Evolutionary conservation across 148 eudicot species (phyloP).

Genomic region (Dianthus caryophyllus): DNA sequence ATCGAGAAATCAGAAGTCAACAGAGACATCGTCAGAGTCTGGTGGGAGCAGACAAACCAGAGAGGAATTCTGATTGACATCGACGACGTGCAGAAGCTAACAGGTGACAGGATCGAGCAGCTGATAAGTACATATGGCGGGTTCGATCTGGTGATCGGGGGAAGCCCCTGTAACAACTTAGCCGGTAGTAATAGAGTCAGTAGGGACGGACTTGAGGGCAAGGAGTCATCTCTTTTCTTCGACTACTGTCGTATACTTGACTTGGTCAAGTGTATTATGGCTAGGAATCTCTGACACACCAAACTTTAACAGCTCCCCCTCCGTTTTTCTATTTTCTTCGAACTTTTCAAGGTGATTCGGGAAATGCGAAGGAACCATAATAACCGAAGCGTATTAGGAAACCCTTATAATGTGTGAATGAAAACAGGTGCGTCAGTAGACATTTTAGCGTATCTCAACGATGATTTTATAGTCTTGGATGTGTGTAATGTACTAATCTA

Average conservation of each 20-base stretch:
- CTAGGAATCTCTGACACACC: slow-evolving; percentile 20
- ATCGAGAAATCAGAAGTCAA: slow-evolving; percentile 79
- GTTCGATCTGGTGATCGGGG: slow-evolving; percentile 82
- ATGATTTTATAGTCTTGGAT: too few relatives aligned
- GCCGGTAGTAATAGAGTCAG: slow-evolving; percentile 79
- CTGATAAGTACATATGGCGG: slow-evolving; percentile 44
- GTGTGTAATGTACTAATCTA: too few relatives aligned
- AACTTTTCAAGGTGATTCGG: too few relatives aligned
- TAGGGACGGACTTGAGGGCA: slow-evolving; percentile 88
- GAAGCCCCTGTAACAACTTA: slow-evolving; percentile 89
- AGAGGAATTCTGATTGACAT: slow-evolving; percentile 51
- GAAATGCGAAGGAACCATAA: too few relatives aligned
- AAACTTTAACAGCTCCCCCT: too few relatives aligned
- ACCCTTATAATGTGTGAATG: too few relatives aligned
- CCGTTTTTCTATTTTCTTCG: too few relatives aligned
- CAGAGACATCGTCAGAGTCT: slow-evolving; percentile 54
- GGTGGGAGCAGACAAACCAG: slow-evolving; percentile 98
- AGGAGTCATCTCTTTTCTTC: slow-evolving; percentile 69
- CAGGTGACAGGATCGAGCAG: slow-evolving; percentile 42
- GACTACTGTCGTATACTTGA: slow-evolving; percentile 71
- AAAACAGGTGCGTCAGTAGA: too few relatives aligned
- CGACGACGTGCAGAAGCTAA: slow-evolving; percentile 51
- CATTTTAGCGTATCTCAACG: too few relatives aligned
- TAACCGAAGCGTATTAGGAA: too few relatives aligned
- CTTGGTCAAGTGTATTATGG: slow-evolving; percentile 47